A percentile compares a stretch with the other conserved stretches of the same genome.
Evolutionary conservation across 2,329 filamentous ascomycete genomes (phyloP).

Genomic region (Scedosporium boydii): DNA sequence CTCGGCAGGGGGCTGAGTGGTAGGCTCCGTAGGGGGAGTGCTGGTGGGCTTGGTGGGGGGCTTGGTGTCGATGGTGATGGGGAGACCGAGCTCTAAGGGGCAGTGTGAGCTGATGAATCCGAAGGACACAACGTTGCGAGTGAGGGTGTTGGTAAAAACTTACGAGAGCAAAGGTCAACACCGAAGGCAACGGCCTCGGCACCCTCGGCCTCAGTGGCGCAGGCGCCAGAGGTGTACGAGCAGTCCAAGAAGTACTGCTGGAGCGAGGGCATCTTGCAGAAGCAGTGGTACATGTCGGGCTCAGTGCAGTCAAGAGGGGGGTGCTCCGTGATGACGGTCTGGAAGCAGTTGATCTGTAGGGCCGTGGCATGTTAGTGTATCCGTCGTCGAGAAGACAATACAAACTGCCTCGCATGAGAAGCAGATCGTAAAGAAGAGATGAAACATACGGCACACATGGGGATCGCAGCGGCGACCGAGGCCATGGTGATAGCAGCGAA

Average conservation of each 20-base stretch:
- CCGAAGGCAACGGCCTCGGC: slow-evolving; percentile 14
- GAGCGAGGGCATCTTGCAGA: slow-evolving; percentile 16
- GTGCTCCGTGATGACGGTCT: slow-evolving; percentile 16
- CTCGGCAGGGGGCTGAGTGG: neutral
- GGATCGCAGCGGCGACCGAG: slow-evolving; percentile 9
- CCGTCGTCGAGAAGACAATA: neutral
- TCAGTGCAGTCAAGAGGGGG: slow-evolving; percentile 19
- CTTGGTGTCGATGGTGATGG: slow-evolving; percentile 4
- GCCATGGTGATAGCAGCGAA: slow-evolving; percentile 8
- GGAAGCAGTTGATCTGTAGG: slow-evolving; percentile 15
- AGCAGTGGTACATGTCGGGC: slow-evolving; percentile 20
- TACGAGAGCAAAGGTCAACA: slow-evolving; percentile 21
- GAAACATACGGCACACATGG: slow-evolving; percentile 10
- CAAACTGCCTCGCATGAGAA: neutral
- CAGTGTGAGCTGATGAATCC: neutral
- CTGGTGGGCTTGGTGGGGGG: neutral
- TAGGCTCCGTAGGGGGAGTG: neutral
- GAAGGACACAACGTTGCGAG: neutral
- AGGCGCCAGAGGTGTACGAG: slow-evolving; percentile 8
- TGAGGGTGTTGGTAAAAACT: neutral
- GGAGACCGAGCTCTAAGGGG: neutral
- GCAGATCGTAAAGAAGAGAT: neutral
- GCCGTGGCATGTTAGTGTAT: neutral
- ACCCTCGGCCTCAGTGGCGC: slow-evolving; percentile 7
- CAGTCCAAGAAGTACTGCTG: slow-evolving; percentile 17